Percentiles rank a stretch among this genome's conserved stretches.
Evolutionary conservation across 805 yeast species (phyloP).

Genomic region (Peterozyma toletana): DNA sequence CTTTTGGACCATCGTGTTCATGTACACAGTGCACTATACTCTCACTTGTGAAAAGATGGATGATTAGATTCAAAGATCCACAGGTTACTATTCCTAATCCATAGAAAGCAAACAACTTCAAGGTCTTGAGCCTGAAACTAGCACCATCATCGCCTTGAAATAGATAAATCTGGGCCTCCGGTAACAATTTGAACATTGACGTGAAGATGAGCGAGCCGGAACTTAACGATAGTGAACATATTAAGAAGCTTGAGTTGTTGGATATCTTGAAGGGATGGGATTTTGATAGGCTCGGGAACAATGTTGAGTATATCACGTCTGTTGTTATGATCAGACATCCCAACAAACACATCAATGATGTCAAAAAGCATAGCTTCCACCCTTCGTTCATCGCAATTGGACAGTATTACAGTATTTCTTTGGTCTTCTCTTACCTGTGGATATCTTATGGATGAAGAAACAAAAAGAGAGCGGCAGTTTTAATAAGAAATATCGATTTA

Average conservation of each 20-base stretch:
- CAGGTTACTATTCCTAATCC: slow-evolving; percentile 56
- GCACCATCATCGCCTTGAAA: slow-evolving; percentile 14
- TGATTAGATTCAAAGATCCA: slow-evolving; percentile 47
- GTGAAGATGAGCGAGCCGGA: slow-evolving; percentile 82
- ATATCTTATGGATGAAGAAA: too few species aligned
- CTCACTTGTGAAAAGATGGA: slow-evolving; percentile 73
- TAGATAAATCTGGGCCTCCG: slow-evolving; percentile 51
- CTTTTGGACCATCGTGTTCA: slow-evolving; percentile 16
- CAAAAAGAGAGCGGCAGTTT: too few species aligned
- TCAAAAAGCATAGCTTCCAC: slow-evolving; percentile 57
- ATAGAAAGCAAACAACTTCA: slow-evolving; percentile 31
- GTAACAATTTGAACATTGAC: slow-evolving; percentile 69
- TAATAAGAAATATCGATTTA: too few species aligned
- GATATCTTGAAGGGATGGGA: slow-evolving; percentile 43
- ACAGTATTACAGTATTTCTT: too few species aligned
- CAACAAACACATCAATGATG: slow-evolving; percentile 62
- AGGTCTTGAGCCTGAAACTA: slow-evolving; percentile 12
- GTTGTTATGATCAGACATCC: slow-evolving; percentile 65
- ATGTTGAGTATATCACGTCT: slow-evolving; percentile 43
- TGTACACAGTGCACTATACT: slow-evolving; percentile 85
- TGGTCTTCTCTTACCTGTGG: too few species aligned
- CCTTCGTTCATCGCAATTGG: slow-evolving; percentile 34
- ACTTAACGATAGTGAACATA: slow-evolving; percentile 68
- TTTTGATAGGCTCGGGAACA: slow-evolving; percentile 33
- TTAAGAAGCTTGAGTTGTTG: slow-evolving; percentile 57